Evolutionary conservation across 2,329 filamentous ascomycete genomes (phyloP).

Genomic region (Colletotrichum liaoningense): DNA sequence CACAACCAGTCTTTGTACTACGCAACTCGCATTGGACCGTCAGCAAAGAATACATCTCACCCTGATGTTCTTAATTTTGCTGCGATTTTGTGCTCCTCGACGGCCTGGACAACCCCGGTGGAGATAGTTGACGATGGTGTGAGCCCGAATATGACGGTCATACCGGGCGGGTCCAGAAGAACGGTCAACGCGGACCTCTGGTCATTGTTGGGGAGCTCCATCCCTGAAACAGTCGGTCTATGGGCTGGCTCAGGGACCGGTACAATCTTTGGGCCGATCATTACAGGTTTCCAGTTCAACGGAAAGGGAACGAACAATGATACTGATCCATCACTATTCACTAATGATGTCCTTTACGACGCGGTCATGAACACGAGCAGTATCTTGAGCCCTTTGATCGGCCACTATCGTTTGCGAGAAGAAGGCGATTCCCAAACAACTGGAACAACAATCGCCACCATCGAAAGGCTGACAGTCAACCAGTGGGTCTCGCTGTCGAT

Average conservation of each 20-base stretch:
- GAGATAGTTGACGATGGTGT: conserved; percentile 4
- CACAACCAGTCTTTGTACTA: conserved; percentile 8
- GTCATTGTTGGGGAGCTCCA: not conserved
- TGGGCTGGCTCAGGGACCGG: not conserved
- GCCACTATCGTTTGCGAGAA: conserved; percentile 11
- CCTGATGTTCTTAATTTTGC: not conserved
- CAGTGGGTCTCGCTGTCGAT: conserved; percentile 7
- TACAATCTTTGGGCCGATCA: not conserved
- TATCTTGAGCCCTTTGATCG: not conserved
- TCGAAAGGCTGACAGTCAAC: conserved; percentile 9
- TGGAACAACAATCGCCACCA: not conserved
- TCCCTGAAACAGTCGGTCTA: not conserved
- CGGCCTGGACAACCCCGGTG: conserved; percentile 12
- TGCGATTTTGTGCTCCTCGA: conserved; percentile 7
- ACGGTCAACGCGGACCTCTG: not conserved
- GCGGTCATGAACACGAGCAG: not conserved
- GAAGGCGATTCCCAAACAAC: not conserved
- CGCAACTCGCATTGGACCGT: not conserved
- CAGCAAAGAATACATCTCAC: not conserved
- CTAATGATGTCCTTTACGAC: conserved; percentile 5
- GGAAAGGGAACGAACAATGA: not conserved
- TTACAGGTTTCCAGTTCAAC: not conserved
- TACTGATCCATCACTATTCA: not conserved
- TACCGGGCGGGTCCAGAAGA: not conserved
- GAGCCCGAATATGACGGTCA: not conserved